Conservation (phyloP, 2,329 filamentous ascomycete species). For the Fonsecaea erecta region DNA sequence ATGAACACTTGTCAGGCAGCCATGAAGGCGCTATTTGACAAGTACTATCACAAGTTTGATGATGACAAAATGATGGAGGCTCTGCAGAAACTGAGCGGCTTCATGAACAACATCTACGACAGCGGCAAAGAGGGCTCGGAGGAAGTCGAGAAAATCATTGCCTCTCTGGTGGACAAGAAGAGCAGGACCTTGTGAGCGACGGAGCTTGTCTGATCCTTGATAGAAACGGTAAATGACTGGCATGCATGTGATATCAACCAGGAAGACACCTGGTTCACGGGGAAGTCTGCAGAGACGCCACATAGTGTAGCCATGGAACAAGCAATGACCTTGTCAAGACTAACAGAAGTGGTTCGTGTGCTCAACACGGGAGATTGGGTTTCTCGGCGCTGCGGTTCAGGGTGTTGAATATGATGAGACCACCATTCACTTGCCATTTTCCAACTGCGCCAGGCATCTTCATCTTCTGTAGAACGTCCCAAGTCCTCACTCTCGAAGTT, state of each 20-base stretch:
- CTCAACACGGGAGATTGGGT: background rate
- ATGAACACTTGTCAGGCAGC: constrained; percentile 29
- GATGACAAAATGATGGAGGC: constrained; percentile 26
- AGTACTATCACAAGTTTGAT: constrained; percentile 22
- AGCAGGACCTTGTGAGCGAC: constrained; percentile 2
- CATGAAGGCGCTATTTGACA: constrained; percentile 31
- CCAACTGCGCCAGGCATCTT: background rate
- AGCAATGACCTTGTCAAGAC: background rate
- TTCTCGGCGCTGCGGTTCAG: background rate
- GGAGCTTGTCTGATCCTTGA: background rate
- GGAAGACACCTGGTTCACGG: background rate
- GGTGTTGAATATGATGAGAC: background rate
- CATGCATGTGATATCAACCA: background rate
- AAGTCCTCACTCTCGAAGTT: background rate
- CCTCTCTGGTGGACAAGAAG: constrained; percentile 14
- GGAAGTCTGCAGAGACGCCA: background rate
- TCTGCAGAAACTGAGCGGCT: constrained; percentile 24
- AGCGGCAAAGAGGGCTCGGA: constrained; percentile 25
- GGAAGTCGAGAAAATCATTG: constrained; percentile 22
- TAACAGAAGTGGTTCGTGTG: too few species aligned
- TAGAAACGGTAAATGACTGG: background rate
- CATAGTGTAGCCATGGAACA: background rate
- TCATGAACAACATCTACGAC: constrained; percentile 30
- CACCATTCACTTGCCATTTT: background rate
- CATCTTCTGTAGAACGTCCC: background rate